These are phyloP conservation scores for Stevia rebaudiana DNA, from an alignment of 140 eudicot species.

Conservation along the genomic window DNA sequence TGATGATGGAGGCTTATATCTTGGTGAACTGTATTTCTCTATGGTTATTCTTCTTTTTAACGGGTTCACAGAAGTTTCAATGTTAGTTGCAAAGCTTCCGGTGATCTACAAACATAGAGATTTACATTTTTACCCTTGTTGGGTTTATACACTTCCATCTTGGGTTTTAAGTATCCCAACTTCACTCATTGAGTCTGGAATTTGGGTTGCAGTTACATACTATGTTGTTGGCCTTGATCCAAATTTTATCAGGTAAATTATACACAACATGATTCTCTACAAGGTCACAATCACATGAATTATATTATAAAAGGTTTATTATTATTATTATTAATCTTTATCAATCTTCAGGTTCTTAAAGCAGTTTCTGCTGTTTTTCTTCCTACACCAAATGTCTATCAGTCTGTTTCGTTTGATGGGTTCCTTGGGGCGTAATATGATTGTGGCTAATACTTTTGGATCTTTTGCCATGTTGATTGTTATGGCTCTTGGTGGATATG, in stretches of 20 bases:
- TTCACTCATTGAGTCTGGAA: slow-evolving; percentile 86
- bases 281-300: slow-evolving; percentile 6
- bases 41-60: slow-evolving; percentile 92
- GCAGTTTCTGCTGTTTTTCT: slow-evolving; percentile 77
- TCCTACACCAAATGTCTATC: slow-evolving; percentile 86
- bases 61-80: slow-evolving; percentile 95
- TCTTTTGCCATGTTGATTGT: slow-evolving; percentile 97
- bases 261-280: background rate
- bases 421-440: slow-evolving; percentile 94
- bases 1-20: slow-evolving; percentile 87
- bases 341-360: slow-evolving; percentile 54
- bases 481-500: slow-evolving; percentile 96
- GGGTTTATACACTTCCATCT: slow-evolving; percentile 93
- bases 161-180: slow-evolving; percentile 93
- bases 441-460: slow-evolving; percentile 96
- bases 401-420: slow-evolving; percentile 92
- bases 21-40: slow-evolving; percentile 82
- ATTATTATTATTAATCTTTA: no score
- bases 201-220: slow-evolving; percentile 89
- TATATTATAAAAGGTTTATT: slow-evolving; percentile 10
- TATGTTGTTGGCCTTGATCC: slow-evolving; percentile 93
- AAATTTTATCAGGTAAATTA: slow-evolving; percentile 57
- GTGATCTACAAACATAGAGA: slow-evolving; percentile 94
- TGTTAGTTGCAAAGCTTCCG: slow-evolving; percentile 90
- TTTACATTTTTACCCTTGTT: slow-evolving; percentile 88